Evolutionary conservation across 108 stramenopile genomes (phyloP).

Genomic region (Skeletonema potamos): DNA sequence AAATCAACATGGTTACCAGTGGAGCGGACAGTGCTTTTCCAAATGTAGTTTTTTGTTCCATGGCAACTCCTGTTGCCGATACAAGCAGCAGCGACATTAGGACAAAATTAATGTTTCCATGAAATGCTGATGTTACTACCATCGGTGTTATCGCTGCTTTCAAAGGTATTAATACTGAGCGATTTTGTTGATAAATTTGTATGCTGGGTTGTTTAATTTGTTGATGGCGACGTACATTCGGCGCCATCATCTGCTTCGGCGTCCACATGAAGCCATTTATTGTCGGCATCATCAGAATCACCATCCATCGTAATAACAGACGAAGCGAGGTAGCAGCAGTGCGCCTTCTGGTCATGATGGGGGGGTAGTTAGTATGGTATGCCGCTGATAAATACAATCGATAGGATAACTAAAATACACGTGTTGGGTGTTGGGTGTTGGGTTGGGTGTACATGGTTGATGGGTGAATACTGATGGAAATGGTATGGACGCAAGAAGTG

Average conservation of each 20-base stretch:
- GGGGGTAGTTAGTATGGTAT: too few species aligned
- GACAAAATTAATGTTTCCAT: conserved; percentile 58
- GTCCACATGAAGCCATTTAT: background rate
- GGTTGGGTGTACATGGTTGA: too few species aligned
- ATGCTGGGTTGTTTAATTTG: background rate
- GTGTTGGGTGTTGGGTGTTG: too few species aligned
- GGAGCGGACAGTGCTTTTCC: conserved; percentile 86
- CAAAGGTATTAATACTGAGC: background rate
- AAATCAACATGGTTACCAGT: conserved; percentile 74
- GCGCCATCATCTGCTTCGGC: background rate
- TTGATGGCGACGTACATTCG: background rate
- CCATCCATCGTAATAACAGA: background rate
- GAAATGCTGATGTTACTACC: conserved; percentile 22
- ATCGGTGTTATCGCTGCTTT: background rate
- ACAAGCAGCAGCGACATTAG: conserved; percentile 56
- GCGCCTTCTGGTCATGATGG: too few species aligned
- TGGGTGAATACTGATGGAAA: too few species aligned
- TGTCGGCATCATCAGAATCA: background rate
- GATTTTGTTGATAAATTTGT: background rate
- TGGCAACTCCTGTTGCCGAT: conserved; percentile 63
- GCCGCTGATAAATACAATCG: too few species aligned
- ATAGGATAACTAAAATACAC: too few species aligned
- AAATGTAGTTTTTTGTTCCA: conserved; percentile 65
- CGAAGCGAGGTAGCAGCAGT: background rate
- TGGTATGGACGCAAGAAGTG: too few species aligned